These are phyloP conservation scores for Symmetrospora coprosmae DNA, from an alignment of 768 basidiomycete species.

Conservation along the genomic window DNA sequence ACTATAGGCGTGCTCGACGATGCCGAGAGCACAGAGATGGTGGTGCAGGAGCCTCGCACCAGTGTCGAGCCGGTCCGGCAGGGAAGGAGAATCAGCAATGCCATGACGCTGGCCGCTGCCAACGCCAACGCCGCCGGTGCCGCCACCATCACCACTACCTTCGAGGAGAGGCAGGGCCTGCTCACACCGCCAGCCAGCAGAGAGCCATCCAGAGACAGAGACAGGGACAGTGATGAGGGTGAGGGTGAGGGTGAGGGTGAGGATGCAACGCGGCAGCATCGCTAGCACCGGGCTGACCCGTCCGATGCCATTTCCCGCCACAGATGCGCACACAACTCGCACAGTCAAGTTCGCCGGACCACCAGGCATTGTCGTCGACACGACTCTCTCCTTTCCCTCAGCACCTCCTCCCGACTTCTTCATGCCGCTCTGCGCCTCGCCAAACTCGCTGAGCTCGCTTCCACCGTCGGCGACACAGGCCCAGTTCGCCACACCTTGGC, in stretches of 20 bases:
- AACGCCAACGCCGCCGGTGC: too few relatives aligned
- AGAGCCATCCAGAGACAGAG: slow-evolving; percentile 9
- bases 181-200: not conserved
- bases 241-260: too few relatives aligned
- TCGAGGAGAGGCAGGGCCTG: not conserved
- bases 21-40: not conserved
- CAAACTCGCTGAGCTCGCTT: too few relatives aligned
- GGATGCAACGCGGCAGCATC: too few relatives aligned
- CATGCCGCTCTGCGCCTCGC: not conserved
- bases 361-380: too few relatives aligned
- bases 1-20: not conserved
- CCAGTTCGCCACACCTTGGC: slow-evolving; percentile 9
- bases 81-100: not conserved
- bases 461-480: not conserved
- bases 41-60: not conserved
- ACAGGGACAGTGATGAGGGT: too few relatives aligned
- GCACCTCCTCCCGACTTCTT: not conserved
- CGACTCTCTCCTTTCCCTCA: too few relatives aligned
- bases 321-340: too few relatives aligned
- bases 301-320: not conserved
- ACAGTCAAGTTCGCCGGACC: too few relatives aligned
- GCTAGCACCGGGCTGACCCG: not conserved
- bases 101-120: too few relatives aligned
- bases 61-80: not conserved
- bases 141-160: too few relatives aligned